phyloP scores from a whole-genome alignment of 2,329 filamentous ascomycete species.

The Pyricularia sp. region DNA sequence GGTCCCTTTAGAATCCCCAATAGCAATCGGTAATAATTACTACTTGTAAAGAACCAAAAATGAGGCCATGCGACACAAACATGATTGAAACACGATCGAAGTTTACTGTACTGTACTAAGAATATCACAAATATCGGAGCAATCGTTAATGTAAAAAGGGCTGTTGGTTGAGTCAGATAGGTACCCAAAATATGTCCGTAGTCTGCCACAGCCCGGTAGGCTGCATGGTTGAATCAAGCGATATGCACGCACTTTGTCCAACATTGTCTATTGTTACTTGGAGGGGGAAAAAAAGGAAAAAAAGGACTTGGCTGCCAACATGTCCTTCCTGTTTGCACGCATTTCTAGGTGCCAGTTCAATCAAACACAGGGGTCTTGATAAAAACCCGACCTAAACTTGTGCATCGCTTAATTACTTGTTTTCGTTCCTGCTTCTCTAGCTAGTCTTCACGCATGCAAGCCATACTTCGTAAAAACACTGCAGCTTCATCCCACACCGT shows the following conservation, averaged over 20 bases:
- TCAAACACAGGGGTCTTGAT: not conserved
- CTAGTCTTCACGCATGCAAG: not conserved
- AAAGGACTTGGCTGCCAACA: not conserved
- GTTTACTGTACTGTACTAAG: no score
- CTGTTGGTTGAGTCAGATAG: no score
- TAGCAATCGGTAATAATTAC: not conserved
- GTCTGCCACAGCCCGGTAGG: not conserved
- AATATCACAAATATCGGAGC: no score
- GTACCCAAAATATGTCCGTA: not conserved
- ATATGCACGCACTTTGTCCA: not conserved
- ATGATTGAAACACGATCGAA: not conserved
- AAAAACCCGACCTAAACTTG: not conserved
- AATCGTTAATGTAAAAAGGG: no score
- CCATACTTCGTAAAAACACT: not conserved
- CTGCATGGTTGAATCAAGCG: not conserved
- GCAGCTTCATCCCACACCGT: not conserved
- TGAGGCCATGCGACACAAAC: not conserved
- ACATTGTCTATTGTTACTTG: not conserved
- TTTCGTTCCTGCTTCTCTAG: not conserved
- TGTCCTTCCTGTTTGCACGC: not conserved
- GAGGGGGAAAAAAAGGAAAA: not conserved
- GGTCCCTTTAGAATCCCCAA: not conserved
- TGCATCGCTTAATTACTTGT: no score
- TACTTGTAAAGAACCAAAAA: not conserved
- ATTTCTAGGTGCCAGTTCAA: not conserved